phyloP scores from a whole-genome alignment of 1,284 basidiomycete genomes.

The Cutaneotrichosporon curvatum region DNA sequence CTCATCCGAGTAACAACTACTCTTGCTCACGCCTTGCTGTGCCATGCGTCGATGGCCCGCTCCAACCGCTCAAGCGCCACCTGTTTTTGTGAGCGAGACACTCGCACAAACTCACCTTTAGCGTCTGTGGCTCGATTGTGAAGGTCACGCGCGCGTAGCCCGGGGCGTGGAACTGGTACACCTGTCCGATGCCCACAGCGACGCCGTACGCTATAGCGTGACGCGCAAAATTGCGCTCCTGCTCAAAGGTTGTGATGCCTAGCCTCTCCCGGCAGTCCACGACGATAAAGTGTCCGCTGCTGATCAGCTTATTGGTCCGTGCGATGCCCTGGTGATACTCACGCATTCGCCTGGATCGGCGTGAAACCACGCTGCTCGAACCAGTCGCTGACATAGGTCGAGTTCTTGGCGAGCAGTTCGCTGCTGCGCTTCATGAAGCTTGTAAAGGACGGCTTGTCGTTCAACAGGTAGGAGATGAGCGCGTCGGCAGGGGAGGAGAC shows the following conservation, averaged over 20 bases:
- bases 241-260: constrained; percentile 7
- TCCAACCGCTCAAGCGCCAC: constrained; percentile 1
- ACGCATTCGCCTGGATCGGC: constrained; percentile 37
- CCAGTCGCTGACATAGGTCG: constrained; percentile 33
- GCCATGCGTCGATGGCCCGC: neutral
- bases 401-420: constrained; percentile 28
- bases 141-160: constrained; percentile 17
- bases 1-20: too few species aligned
- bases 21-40: too few species aligned
- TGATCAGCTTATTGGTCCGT: neutral
- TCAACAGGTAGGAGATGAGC: constrained; percentile 34
- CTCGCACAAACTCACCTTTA: neutral
- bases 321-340: constrained; percentile 2
- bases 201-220: constrained; percentile 3
- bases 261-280: constrained; percentile 8
- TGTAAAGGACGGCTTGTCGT: constrained; percentile 25
- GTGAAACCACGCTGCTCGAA: constrained; percentile 34
- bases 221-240: constrained; percentile 9
- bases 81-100: neutral
- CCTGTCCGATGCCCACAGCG: constrained; percentile 9
- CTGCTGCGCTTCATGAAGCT: constrained; percentile 31
- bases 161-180: constrained; percentile 9
- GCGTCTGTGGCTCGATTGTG: constrained; percentile 1
- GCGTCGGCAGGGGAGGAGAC: constrained; percentile 41
- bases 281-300: constrained; percentile 19